phyloP scores from a whole-genome alignment of 208 protist species.

The Crithidia sp. region DNA sequence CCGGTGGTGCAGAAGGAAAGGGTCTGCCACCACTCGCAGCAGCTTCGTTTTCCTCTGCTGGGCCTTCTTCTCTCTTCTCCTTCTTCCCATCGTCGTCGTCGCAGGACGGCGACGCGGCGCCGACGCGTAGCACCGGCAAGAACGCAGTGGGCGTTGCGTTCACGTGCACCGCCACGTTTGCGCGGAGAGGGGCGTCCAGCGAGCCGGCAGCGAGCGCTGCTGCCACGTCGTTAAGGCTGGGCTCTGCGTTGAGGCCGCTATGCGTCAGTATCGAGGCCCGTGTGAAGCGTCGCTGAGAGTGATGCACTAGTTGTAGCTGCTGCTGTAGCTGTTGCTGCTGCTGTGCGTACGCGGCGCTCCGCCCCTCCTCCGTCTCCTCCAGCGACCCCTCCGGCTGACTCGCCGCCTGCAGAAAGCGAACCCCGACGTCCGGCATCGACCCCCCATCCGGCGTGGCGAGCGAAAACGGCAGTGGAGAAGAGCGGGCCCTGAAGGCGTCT shows the following conservation, averaged over 20 bases:
- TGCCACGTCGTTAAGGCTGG: background rate
- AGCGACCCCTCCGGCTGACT: background rate
- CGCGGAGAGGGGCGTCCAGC: background rate
- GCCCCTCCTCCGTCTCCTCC: background rate
- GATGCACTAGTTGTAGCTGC: background rate
- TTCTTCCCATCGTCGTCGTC: too few relatives aligned
- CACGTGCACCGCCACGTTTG: too few relatives aligned
- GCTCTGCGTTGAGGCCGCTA: conserved; percentile 8
- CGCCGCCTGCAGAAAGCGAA: background rate
- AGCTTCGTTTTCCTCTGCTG: too few relatives aligned
- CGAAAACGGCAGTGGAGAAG: conserved; percentile 4
- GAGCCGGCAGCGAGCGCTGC: background rate
- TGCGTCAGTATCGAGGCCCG: conserved; percentile 14
- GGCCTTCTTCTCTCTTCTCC: too few relatives aligned
- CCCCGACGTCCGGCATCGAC: background rate
- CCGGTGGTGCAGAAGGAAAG: too few relatives aligned
- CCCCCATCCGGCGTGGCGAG: conserved; percentile 1
- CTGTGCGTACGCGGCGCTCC: background rate
- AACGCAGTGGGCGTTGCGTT: too few relatives aligned
- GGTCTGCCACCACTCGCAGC: too few relatives aligned
- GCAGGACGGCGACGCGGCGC: too few relatives aligned
- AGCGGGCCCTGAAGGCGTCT: background rate
- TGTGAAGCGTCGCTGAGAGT: background rate
- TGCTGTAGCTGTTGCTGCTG: background rate
- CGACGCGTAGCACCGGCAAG: too few relatives aligned